phyloP scores from a whole-genome alignment of 2,329 filamentous ascomycete genomes.

The Tolypocladium album region DNA sequence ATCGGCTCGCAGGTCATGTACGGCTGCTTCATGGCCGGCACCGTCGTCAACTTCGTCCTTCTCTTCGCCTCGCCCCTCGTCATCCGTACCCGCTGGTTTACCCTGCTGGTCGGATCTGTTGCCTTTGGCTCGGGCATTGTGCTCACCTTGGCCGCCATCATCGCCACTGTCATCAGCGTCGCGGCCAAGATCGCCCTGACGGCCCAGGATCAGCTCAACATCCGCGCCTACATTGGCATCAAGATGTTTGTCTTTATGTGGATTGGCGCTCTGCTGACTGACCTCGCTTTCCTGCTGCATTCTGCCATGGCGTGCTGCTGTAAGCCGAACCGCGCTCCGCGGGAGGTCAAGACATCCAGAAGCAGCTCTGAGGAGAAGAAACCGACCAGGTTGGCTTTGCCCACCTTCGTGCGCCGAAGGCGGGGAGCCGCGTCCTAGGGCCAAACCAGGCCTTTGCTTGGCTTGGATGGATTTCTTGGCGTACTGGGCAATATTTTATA shows the following conservation, averaged over 20 bases:
- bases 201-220: conserved; percentile 63
- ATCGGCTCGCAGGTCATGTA: conserved; percentile 81
- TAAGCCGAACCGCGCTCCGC: conserved; percentile 14
- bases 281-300: conserved; percentile 65
- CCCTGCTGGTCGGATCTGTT: conserved; percentile 58
- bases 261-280: conserved; percentile 57
- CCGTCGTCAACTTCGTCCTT: conserved; percentile 60
- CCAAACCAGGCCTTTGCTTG: background rate
- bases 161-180: conserved; percentile 75
- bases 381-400: conserved; percentile 8
- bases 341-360: conserved; percentile 1
- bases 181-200: conserved; percentile 72
- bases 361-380: conserved; percentile 11
- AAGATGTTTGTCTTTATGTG: conserved; percentile 87
- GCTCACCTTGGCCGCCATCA: conserved; percentile 57
- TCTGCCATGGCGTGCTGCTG: conserved; percentile 71
- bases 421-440: conserved; percentile 6
- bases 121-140: conserved; percentile 57
- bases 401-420: conserved; percentile 18
- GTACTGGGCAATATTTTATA: background rate
- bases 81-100: conserved; percentile 45
- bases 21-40: conserved; percentile 66
- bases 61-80: conserved; percentile 54
- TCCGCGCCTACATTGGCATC: conserved; percentile 55
- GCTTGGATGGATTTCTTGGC: background rate